Evolutionary conservation across 805 yeast genomes (phyloP), one percentile per base, ranked within the genome.

Genomic region (Candida golubevii): DNA sequence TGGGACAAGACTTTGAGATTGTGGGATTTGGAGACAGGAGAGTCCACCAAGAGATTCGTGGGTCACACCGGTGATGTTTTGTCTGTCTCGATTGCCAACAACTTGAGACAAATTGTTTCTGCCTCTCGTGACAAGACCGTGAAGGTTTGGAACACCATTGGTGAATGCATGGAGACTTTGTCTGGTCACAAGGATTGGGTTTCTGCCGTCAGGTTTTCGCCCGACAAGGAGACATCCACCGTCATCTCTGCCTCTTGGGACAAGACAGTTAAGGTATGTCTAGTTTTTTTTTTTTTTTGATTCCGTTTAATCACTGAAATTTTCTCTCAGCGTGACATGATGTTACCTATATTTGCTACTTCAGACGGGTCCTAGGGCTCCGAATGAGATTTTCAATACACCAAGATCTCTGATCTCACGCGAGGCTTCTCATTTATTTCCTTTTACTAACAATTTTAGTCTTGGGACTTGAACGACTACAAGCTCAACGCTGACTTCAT

Each of bases 1-100:
- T 93, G 99, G 99, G 99, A 93, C 76, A 88, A 86, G 81, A 90
- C 99, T 69, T 80, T 95, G 72, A 91, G 98, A 82, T 84, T 93
- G 69, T 93, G 99, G 99, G 89, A 88, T 74, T 80, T 93, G 65
- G 83, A 83, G 71, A 80, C 90, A 63, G 99, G 98, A 80, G 88
- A 82, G 75, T 83, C 89, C 68, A 79, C 89, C 73, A 82, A 82
- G 72, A 90, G 97, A 79, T 93, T 91, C 71, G 96, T 85, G 61
- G 99, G 99, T 68, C 99, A 93, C 95, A 82, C 80, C 60, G 87
- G 89, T 67, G 99, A 93, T 74, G 99, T 93, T 60, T 78, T 90
- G 77, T 90, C 98, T 54, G 97, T 91, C 65, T 87, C 97, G 61
- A 87, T 93, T 73, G 85, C 97, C 66, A 82, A 86, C 72, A 87